Evolutionary conservation across 2,329 filamentous ascomycete genomes (phyloP).

Genomic region (Sporothrix euskadiensis): DNA sequence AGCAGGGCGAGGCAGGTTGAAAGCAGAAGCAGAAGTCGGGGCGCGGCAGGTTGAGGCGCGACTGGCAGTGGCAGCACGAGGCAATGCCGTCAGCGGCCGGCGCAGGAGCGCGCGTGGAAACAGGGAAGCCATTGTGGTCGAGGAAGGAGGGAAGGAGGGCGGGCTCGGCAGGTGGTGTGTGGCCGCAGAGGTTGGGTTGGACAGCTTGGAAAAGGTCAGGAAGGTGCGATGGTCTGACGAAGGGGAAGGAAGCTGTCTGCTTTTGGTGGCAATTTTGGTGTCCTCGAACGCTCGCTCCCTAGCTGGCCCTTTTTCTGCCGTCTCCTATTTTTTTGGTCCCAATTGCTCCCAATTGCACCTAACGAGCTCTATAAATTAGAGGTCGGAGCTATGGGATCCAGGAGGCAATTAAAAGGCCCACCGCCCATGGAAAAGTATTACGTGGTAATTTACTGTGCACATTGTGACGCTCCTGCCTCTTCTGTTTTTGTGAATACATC

Average conservation of each 20-base stretch:
- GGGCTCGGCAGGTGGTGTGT: not conserved
- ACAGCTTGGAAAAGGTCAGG: not conserved
- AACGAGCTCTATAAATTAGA: constrained; percentile 3
- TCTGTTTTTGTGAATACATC: not conserved
- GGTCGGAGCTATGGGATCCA: not conserved
- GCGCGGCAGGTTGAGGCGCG: constrained; percentile 4
- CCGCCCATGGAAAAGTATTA: not conserved
- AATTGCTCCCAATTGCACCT: not conserved
- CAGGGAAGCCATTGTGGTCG: constrained; percentile 24
- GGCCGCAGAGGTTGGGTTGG: not conserved
- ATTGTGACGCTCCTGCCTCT: not conserved
- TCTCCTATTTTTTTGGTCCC: constrained; percentile 12
- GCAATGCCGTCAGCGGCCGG: constrained; percentile 14
- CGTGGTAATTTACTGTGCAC: not conserved
- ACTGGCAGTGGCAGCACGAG: not conserved
- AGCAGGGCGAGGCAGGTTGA: not conserved
- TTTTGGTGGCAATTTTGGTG: constrained; percentile 16
- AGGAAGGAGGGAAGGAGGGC: not conserved
- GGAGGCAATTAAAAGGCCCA: constrained; percentile 9
- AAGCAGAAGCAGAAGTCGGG: not conserved
- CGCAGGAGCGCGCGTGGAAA: constrained; percentile 27
- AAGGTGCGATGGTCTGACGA: not conserved
- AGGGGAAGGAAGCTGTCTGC: not conserved
- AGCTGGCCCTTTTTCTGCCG: not conserved
- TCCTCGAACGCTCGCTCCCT: not conserved